Percentiles rank a stretch among this genome's conserved stretches.
Evolutionary conservation across 106 monocot genomes (phyloP).

Genomic region (Acorus calamus): DNA sequence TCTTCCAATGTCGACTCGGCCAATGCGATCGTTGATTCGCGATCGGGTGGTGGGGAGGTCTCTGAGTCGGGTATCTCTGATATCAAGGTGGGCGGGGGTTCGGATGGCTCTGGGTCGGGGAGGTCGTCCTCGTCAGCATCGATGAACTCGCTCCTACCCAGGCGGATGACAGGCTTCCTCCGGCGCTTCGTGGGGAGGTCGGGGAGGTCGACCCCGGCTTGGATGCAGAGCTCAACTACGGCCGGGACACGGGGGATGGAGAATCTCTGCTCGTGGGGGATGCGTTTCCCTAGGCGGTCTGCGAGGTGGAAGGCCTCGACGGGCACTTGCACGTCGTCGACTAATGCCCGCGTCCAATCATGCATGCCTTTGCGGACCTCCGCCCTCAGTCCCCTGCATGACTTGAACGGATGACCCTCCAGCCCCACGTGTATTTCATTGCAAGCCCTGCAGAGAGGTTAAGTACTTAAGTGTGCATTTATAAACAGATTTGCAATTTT

Average conservation of each 20-base stretch:
- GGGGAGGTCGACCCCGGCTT: slow-evolving; percentile 87
- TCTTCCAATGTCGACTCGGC: slow-evolving; percentile 51
- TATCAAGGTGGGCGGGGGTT: slow-evolving; percentile 33
- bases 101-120: slow-evolving; percentile 40
- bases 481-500: too few relatives aligned
- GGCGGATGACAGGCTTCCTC: slow-evolving; percentile 74
- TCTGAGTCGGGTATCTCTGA: slow-evolving; percentile 43
- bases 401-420: slow-evolving; percentile 66
- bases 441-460: slow-evolving; percentile 48
- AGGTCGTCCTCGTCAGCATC: slow-evolving; percentile 93
- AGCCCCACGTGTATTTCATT: slow-evolving; percentile 83
- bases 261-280: slow-evolving; percentile 76
- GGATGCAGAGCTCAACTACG: slow-evolving; percentile 81
- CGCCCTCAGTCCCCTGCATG: slow-evolving; percentile 60
- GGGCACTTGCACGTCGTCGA: slow-evolving; percentile 62
- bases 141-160: slow-evolving; percentile 56
- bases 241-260: slow-evolving; percentile 64
- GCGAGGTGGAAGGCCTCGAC: slow-evolving; percentile 67
- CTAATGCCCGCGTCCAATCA: slow-evolving; percentile 55
- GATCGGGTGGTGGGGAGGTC: slow-evolving; percentile 15
- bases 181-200: slow-evolving; percentile 72
- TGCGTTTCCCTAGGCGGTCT: slow-evolving; percentile 78
- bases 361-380: slow-evolving; percentile 57
- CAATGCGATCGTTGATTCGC: slow-evolving; percentile 36
- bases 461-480: background rate